These are phyloP conservation scores for Corylus heterophylla DNA, from an alignment of 306 rosid species.

Conservation along the genomic window DNA sequence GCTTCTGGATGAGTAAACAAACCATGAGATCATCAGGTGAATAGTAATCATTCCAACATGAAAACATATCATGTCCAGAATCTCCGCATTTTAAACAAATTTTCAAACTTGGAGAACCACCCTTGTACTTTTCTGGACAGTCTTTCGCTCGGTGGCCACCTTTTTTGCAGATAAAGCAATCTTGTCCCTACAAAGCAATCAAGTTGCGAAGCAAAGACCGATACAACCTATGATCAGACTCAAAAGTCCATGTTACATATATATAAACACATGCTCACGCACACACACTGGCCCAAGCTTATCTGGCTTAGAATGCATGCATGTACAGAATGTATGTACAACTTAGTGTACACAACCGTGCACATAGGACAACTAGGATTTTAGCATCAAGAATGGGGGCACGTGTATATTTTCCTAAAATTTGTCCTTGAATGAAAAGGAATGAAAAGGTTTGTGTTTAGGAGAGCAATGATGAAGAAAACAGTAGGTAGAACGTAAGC, in stretches of 20 bases:
- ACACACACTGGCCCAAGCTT: neutral
- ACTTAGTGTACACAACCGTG: neutral
- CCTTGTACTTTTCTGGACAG: conserved; percentile 72
- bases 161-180: conserved; percentile 77
- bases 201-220: neutral
- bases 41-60: conserved; percentile 64
- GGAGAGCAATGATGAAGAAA: neutral
- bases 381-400: neutral
- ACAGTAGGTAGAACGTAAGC: neutral
- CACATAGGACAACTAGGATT: neutral
- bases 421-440: neutral
- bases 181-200: conserved; percentile 50
- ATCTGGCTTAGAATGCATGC: neutral
- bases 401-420: neutral
- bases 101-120: conserved; percentile 30
- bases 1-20: conserved; percentile 11
- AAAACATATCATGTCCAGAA: conserved; percentile 87
- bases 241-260: neutral
- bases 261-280: neutral
- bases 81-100: conserved; percentile 84
- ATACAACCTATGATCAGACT: neutral
- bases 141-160: conserved; percentile 81
- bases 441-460: neutral
- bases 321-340: neutral
- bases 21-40: conserved; percentile 78